Conservation (phyloP, 768 basidiomycete genomes). For the Trametes maxima region DNA sequence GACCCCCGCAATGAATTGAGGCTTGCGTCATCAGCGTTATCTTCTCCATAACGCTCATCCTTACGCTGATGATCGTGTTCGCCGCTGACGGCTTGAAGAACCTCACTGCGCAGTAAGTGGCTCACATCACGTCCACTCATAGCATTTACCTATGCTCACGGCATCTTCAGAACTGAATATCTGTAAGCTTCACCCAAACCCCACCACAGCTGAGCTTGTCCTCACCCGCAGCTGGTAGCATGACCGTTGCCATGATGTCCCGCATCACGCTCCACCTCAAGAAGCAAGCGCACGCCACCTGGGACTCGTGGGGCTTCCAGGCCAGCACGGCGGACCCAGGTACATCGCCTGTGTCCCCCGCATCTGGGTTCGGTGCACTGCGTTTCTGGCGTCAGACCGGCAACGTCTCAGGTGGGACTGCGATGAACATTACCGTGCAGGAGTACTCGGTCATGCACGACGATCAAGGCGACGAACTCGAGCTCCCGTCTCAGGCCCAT, state of each 20-base stretch:
- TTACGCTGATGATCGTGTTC: constrained; percentile 42
- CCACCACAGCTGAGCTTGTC: background rate
- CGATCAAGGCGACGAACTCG: constrained; percentile 16
- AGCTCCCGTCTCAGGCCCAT: background rate
- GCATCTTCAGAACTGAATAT: constrained; percentile 37
- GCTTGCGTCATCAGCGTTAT: constrained; percentile 35
- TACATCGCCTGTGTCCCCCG: background rate
- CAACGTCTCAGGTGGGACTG: background rate
- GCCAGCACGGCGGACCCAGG: background rate
- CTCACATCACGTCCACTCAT: background rate
- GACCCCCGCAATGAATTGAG: background rate
- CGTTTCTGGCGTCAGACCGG: constrained; percentile 2
- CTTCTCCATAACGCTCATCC: constrained; percentile 39
- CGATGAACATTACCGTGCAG: constrained; percentile 16
- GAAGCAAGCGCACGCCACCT: constrained; percentile 33
- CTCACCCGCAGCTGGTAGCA: constrained; percentile 6
- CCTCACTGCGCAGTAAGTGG: constrained; percentile 40
- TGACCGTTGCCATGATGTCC: constrained; percentile 66
- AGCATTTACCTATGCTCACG: background rate
- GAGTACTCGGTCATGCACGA: constrained; percentile 23
- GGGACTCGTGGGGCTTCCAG: constrained; percentile 10
- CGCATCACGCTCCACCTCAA: constrained; percentile 65
- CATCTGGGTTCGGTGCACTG: background rate
- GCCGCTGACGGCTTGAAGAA: constrained; percentile 38
- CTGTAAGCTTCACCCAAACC: constrained; percentile 36